These are phyloP conservation scores for Didymella pinodella DNA, from an alignment of 2,329 filamentous ascomycete genomes.

Conservation along the genomic window DNA sequence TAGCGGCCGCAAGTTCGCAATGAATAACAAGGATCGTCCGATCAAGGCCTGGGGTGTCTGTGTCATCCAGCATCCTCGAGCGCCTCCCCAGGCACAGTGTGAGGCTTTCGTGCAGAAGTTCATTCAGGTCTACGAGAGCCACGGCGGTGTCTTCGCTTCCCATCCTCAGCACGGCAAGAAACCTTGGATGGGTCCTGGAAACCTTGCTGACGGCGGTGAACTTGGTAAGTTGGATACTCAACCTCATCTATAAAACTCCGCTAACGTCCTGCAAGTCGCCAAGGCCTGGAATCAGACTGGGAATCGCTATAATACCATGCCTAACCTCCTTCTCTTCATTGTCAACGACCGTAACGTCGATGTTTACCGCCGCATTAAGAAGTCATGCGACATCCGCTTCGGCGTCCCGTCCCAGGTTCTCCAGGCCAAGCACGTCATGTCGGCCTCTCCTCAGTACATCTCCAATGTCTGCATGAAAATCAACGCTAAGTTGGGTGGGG, in stretches of 20 bases:
- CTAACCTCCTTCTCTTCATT: conserved; percentile 83
- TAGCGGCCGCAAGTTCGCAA: conserved; percentile 74
- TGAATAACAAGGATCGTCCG: conserved; percentile 64
- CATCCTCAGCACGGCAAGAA: conserved; percentile 40
- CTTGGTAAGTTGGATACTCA: conserved; percentile 27
- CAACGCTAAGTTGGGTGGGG: conserved; percentile 91
- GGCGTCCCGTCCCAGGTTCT: conserved; percentile 86
- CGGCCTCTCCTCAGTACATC: conserved; percentile 80
- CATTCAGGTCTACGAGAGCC: conserved; percentile 64
- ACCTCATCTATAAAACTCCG: no score
- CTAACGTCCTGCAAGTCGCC: conserved; percentile 53
- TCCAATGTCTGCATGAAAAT: conserved; percentile 97
- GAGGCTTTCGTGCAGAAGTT: conserved; percentile 68
- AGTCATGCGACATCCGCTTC: conserved; percentile 83
- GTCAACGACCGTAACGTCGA: conserved; percentile 74
- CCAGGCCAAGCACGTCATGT: conserved; percentile 72
- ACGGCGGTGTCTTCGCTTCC: conserved; percentile 65
- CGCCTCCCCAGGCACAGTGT: conserved; percentile 54
- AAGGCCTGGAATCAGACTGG: conserved; percentile 65
- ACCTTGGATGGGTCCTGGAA: conserved; percentile 43
- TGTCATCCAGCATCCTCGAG: conserved; percentile 62
- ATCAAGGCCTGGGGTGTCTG: conserved; percentile 80
- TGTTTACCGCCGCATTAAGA: conserved; percentile 86
- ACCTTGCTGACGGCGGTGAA: conserved; percentile 53
- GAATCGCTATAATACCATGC: conserved; percentile 62